A percentile compares a stretch with the other conserved stretches of the same genome.
Conservation (phyloP, 495 filamentous ascomycete species). For the Thermochaetoides thermophila region DNA sequence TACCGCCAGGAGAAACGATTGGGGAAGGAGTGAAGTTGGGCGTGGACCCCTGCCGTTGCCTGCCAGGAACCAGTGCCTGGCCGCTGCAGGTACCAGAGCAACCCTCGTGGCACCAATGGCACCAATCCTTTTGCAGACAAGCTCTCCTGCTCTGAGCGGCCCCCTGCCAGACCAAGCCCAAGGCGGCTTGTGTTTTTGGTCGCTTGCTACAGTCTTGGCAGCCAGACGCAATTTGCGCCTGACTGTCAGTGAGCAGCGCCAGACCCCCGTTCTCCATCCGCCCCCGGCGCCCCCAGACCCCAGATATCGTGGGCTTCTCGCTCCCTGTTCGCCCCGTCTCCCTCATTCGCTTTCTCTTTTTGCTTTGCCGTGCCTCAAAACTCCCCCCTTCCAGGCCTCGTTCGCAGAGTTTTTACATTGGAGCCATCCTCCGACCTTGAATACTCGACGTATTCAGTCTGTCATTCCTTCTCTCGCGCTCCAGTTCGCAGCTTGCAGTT, state of each 20-base stretch:
- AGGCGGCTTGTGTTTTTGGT: no score
- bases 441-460: slow-evolving; percentile 30
- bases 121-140: no score
- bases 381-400: slow-evolving; percentile 30
- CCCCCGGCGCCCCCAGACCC: background rate
- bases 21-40: background rate
- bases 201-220: slow-evolving; percentile 4
- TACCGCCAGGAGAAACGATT: no score
- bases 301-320: slow-evolving; percentile 6
- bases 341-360: slow-evolving; percentile 2
- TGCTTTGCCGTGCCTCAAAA: slow-evolving; percentile 2
- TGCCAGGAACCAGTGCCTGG: no score
- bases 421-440: slow-evolving; percentile 19
- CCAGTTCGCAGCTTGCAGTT: no score
- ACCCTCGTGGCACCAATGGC: slow-evolving; percentile 7
- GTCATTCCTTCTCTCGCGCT: slow-evolving; percentile 22
- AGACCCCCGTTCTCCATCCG: background rate
- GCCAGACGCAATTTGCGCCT: slow-evolving; percentile 12
- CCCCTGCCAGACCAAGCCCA: no score
- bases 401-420: slow-evolving; percentile 40
- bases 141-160: no score
- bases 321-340: background rate
- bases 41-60: slow-evolving; percentile 7
- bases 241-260: background rate
- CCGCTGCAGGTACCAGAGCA: slow-evolving; percentile 9